phyloP scores from a whole-genome alignment of 345 rosid species.

The Populus euphratica region DNA sequence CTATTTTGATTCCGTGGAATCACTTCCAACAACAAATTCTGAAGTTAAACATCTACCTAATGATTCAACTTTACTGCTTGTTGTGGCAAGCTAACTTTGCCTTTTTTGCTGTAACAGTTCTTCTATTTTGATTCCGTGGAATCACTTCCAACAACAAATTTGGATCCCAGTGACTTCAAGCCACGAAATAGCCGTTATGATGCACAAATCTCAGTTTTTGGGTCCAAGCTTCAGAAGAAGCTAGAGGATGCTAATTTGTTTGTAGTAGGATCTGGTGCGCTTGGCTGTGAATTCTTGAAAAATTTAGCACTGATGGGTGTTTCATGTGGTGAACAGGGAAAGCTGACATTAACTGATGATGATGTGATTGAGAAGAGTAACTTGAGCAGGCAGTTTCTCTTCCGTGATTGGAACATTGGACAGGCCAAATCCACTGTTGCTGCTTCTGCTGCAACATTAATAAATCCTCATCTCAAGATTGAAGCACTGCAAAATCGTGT shows the following conservation, averaged over 20 bases:
- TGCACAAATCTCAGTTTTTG: constrained; percentile 98
- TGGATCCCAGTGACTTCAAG: constrained; percentile 63
- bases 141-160: constrained; percentile 74
- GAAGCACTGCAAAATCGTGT: constrained; percentile 96
- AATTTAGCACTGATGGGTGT: constrained; percentile 96
- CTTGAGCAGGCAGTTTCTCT: constrained; percentile 95
- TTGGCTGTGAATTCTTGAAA: constrained; percentile 96
- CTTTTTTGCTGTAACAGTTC: constrained; percentile 47
- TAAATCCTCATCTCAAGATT: constrained; percentile 68
- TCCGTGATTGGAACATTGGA: constrained; percentile 99
- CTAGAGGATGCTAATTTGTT: constrained; percentile 82
- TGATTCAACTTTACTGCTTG: constrained; percentile 8
- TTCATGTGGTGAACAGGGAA: constrained; percentile 76
- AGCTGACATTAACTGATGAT: constrained; percentile 93
- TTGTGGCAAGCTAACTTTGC: constrained; percentile 11
- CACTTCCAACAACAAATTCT: constrained; percentile 67
- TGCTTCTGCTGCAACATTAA: constrained; percentile 79
- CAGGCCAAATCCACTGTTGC: constrained; percentile 99
- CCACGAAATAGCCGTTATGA: constrained; percentile 83
- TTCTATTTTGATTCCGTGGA: constrained; percentile 96
- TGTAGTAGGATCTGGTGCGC: constrained; percentile 93
- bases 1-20: constrained; percentile 93
- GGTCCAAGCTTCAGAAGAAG: constrained; percentile 87
- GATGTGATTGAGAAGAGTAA: constrained; percentile 99
- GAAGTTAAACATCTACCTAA: background rate